Evolutionary conservation across 192 early-diverging fungal species (phyloP).

Genomic region (Phlyctochytrium bullatum): DNA sequence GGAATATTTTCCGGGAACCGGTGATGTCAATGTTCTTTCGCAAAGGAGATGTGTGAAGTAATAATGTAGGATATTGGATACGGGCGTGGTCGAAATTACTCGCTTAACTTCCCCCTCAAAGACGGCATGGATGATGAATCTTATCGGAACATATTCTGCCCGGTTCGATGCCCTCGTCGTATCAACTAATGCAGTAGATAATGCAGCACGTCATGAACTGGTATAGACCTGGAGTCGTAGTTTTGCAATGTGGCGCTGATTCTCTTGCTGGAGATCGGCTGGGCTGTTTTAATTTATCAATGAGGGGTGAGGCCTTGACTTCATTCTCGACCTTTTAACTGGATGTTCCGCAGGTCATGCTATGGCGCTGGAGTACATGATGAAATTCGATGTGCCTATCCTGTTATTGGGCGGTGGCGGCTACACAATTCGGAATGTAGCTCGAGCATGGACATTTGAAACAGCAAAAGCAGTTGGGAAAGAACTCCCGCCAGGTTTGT

Average conservation of each 20-base stretch:
- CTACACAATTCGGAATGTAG: slow-evolving; percentile 87
- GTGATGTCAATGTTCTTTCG: slow-evolving; percentile 86
- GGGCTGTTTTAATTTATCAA: slow-evolving; percentile 93
- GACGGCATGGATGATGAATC: slow-evolving; percentile 94
- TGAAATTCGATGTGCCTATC: slow-evolving; percentile 86
- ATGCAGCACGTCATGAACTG: slow-evolving; percentile 93
- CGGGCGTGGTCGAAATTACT: slow-evolving; percentile 85
- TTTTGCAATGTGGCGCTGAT: slow-evolving; percentile 97
- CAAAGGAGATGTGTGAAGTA: too few relatives aligned
- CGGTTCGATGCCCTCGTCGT: slow-evolving; percentile 23
- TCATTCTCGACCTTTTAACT: slow-evolving; percentile 18
- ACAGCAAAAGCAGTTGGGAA: slow-evolving; percentile 80
- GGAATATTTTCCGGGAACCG: slow-evolving; percentile 97
- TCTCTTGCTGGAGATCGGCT: slow-evolving; percentile 92
- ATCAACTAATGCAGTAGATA: slow-evolving; percentile 49
- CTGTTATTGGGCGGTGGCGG: slow-evolving; percentile 95
- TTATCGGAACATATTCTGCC: slow-evolving; percentile 59
- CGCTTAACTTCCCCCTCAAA: slow-evolving; percentile 93
- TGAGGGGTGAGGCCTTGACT: slow-evolving; percentile 54
- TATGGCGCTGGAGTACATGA: slow-evolving; percentile 87
- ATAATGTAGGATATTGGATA: slow-evolving; percentile 79
- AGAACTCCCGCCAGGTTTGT: slow-evolving; percentile 58
- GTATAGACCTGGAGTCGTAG: slow-evolving; percentile 86
- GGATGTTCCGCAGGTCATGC: slow-evolving; percentile 72
- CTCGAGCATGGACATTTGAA: slow-evolving; percentile 92